phyloP scores from a whole-genome alignment of 768 basidiomycete genomes.

The Kwoniella pini region DNA sequence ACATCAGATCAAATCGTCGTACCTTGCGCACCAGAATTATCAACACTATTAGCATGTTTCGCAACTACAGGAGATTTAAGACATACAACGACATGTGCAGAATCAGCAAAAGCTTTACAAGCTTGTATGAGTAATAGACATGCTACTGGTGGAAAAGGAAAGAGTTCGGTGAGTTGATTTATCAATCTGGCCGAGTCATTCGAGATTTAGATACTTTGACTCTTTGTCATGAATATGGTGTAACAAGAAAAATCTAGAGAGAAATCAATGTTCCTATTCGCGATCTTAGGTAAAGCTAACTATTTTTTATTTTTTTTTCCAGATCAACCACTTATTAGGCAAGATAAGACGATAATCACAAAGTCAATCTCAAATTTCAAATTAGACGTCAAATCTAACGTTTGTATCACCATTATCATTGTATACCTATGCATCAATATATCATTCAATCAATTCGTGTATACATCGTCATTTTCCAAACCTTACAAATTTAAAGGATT shows the following conservation, averaged over 20 bases:
- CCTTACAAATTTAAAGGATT: no score
- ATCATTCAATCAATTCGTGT: no score
- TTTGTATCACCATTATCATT: no score
- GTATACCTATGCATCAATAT: no score
- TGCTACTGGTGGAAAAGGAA: constrained; percentile 8
- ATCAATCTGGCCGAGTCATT: no score
- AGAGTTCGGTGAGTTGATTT: constrained; percentile 21
- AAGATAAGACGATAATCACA: constrained; percentile 15
- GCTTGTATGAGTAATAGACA: constrained; percentile 45
- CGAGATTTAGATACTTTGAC: no score
- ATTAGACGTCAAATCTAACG: no score
- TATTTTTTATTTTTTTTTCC: neutral
- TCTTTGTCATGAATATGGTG: no score
- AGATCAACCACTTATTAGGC: constrained; percentile 29
- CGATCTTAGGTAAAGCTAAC: no score
- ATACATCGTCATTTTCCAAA: no score
- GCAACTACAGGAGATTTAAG: constrained; percentile 48
- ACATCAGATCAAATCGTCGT: constrained; percentile 16
- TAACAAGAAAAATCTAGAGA: no score
- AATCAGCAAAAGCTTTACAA: constrained; percentile 45
- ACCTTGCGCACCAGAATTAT: constrained; percentile 47
- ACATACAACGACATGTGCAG: constrained; percentile 41
- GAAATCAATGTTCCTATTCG: no score
- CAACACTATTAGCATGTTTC: constrained; percentile 51
- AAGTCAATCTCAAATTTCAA: neutral